A percentile compares a stretch with the other conserved stretches of the same genome.
These are phyloP conservation scores for Coemansia sp. DNA, from an alignment of 192 early-diverging fungal genomes.

Conservation along the genomic window DNA sequence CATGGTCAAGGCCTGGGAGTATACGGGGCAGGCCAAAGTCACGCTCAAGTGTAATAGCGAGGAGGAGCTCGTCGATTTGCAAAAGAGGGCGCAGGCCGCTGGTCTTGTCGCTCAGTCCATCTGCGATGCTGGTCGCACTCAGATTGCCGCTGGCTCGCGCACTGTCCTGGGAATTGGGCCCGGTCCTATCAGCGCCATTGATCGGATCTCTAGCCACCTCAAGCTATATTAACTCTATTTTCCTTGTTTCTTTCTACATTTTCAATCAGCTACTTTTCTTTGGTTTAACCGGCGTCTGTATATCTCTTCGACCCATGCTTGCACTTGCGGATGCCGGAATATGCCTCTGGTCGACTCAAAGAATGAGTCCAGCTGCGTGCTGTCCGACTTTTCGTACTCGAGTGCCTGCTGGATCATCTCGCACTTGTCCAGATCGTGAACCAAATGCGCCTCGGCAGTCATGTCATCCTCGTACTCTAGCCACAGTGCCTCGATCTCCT, in stretches of 20 bases:
- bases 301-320: constrained; percentile 83
- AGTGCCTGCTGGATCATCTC: constrained; percentile 94
- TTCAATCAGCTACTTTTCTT: background rate
- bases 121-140: constrained; percentile 82
- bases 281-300: constrained; percentile 44
- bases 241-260: background rate
- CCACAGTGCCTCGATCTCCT: constrained; percentile 82
- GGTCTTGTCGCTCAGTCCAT: constrained; percentile 63
- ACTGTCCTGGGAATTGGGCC: constrained; percentile 97
- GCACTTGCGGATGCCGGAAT: constrained; percentile 83
- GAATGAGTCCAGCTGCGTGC: constrained; percentile 70
- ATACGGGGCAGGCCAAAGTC: constrained; percentile 83
- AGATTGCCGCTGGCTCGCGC: constrained; percentile 82
- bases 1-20: constrained; percentile 69
- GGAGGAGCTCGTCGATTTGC: constrained; percentile 63
- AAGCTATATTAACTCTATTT: constrained; percentile 49
- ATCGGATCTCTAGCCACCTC: constrained; percentile 61
- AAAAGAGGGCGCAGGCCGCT: constrained; percentile 13
- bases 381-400: constrained; percentile 84
- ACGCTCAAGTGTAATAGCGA: constrained; percentile 77
- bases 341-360: constrained; percentile 81
- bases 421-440: constrained; percentile 96
- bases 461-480: constrained; percentile 79
- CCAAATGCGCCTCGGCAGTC: constrained; percentile 77
- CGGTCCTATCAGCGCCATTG: constrained; percentile 59